These are phyloP conservation scores for Amanita inopinata DNA, from an alignment of 768 basidiomycete genomes.

Conservation along the genomic window DNA sequence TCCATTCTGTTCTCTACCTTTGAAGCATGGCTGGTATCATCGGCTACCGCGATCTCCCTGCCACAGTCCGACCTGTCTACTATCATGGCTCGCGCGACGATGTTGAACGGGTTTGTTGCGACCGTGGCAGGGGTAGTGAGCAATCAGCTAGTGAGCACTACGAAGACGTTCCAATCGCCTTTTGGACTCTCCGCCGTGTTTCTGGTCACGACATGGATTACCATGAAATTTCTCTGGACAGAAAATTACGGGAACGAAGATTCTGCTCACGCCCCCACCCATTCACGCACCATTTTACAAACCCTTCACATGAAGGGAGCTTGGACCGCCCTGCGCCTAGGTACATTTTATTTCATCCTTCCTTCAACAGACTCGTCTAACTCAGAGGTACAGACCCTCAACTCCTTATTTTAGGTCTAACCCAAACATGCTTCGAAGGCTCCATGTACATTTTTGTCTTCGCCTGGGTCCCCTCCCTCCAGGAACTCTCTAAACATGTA, in stretches of 20 bases:
- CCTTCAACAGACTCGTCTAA: too few relatives aligned
- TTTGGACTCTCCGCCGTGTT: conserved; percentile 55
- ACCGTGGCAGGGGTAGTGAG: conserved; percentile 55
- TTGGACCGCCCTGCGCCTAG: conserved; percentile 44
- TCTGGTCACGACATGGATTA: conserved; percentile 42
- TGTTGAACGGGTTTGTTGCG: conserved; percentile 67
- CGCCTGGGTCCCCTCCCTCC: conserved; percentile 70
- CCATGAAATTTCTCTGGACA: conserved; percentile 49
- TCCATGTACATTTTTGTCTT: conserved; percentile 84
- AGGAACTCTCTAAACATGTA: conserved; percentile 44
- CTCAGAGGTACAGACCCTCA: conserved; percentile 57
- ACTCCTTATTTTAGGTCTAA: conserved; percentile 56
- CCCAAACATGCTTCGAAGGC: conserved; percentile 77
- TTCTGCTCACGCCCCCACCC: conserved; percentile 15
- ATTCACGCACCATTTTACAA: conserved; percentile 35
- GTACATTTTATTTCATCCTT: conserved; percentile 18
- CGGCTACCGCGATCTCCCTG: conserved; percentile 41
- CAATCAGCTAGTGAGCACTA: conserved; percentile 50
- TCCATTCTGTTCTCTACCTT: conserved; percentile 71
- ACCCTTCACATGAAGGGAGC: conserved; percentile 43
- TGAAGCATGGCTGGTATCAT: conserved; percentile 69
- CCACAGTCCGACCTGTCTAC: conserved; percentile 49
- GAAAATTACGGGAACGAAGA: conserved; percentile 60
- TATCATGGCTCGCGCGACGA: conserved; percentile 66
- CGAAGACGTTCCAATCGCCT: conserved; percentile 46